These are phyloP conservation scores for Morella rubra DNA, from an alignment of 306 rosid species.

Conservation along the genomic window DNA sequence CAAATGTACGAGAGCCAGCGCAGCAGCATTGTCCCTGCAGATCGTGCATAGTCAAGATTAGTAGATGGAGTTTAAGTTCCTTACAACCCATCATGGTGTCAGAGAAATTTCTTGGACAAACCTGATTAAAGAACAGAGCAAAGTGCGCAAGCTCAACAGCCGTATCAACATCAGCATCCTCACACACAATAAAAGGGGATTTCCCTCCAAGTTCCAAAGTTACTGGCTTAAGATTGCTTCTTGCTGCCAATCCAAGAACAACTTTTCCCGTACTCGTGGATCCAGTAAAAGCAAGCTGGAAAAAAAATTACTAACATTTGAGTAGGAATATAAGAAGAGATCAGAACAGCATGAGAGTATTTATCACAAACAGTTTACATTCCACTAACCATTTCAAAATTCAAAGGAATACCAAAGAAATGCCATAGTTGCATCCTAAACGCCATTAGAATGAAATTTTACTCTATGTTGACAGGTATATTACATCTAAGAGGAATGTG, in stretches of 20 bases:
- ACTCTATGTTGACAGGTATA: background rate
- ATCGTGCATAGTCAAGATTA: slow-evolving; percentile 18
- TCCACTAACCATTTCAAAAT: background rate
- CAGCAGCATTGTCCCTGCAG: slow-evolving; percentile 95
- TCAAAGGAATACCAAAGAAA: background rate
- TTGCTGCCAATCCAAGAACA: slow-evolving; percentile 69
- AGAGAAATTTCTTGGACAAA: slow-evolving; percentile 21
- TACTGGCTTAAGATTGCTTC: slow-evolving; percentile 84
- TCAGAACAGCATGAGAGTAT: background rate
- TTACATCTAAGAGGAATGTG: background rate
- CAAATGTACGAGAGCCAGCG: slow-evolving; percentile 91
- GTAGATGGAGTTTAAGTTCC: slow-evolving; percentile 16
- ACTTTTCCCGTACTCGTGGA: slow-evolving; percentile 80
- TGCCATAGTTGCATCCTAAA: background rate
- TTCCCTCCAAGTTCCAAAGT: slow-evolving; percentile 97
- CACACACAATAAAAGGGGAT: slow-evolving; percentile 89
- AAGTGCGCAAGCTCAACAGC: slow-evolving; percentile 90
- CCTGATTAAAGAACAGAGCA: slow-evolving; percentile 91
- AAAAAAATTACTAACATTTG: slow-evolving; percentile 17
- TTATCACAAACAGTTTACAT: too few relatives aligned
- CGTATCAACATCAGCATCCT: slow-evolving; percentile 83
- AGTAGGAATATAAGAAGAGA: background rate
- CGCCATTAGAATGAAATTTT: background rate
- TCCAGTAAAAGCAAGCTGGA: slow-evolving; percentile 94
- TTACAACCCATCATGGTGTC: background rate